A percentile compares a stretch with the other conserved stretches of the same genome.
These are phyloP conservation scores for Fraxinus albicans DNA, from an alignment of 305 asterid genomes.

Conservation along the genomic window DNA sequence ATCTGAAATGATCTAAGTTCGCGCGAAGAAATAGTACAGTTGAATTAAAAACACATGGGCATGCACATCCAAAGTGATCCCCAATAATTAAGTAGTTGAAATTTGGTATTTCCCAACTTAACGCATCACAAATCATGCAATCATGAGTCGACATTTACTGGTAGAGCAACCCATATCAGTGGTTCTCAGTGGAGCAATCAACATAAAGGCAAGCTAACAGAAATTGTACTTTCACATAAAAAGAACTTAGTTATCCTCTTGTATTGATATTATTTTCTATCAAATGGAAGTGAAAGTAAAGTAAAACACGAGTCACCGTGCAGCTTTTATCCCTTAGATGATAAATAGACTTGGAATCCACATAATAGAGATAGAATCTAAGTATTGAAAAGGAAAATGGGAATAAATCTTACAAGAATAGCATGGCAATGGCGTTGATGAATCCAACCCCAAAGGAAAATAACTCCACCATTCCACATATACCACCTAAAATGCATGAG, in stretches of 20 bases:
- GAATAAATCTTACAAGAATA: slow-evolving; percentile 59
- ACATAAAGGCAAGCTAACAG: no score
- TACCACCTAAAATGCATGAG: slow-evolving; percentile 59
- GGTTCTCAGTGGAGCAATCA: background rate
- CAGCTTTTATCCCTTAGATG: background rate
- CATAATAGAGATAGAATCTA: background rate
- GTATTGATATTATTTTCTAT: background rate
- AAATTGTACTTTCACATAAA: background rate
- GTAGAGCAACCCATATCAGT: background rate
- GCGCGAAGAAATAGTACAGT: background rate
- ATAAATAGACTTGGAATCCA: background rate
- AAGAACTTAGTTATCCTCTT: background rate
- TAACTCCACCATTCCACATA: slow-evolving; percentile 69
- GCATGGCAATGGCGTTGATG: slow-evolving; percentile 71
- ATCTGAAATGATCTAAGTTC: background rate
- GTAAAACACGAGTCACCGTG: background rate
- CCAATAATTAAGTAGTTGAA: background rate
- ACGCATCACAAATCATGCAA: background rate
- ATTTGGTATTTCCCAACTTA: background rate
- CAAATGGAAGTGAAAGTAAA: background rate
- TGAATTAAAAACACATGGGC: background rate
- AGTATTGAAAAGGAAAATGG: background rate
- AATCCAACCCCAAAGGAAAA: slow-evolving; percentile 73
- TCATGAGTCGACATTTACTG: background rate
- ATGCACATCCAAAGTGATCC: background rate